Base-by-base conservation (phyloP, 805 yeast genomes). In the Candida coquimbonensis region DNA sequence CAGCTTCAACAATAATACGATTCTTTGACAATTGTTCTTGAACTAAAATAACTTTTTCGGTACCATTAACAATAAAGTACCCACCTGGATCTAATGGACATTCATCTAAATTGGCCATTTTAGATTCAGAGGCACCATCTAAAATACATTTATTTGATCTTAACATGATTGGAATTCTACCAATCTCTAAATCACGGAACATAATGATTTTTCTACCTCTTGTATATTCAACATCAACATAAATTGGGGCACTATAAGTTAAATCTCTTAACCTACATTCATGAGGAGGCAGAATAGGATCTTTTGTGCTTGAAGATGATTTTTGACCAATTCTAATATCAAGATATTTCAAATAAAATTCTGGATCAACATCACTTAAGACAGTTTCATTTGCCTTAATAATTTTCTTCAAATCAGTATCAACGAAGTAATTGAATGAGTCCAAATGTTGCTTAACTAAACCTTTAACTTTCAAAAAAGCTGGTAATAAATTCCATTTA, bases 61-160 rank as follows among this genome's bases (percentile, higher is more conserved):
- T 93, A 64, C 99, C 99, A 62, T 91, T 91, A 42, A 91, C 97
- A 60, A 91, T 87, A 60, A 93, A 93, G 62, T 93, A 93, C 58
- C 99, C 99, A 68, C 99, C 99, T 7, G 99, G 99, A 67, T 93
- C 99, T 42, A 93, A 72, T 0, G 99, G 99, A 66, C 99, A 93
- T 66, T 93, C 99, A 55, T 87, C 83, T 54, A 86, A 72, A 25
- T 69, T 69, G 0, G 99, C 97, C 98, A 93, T 91, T 55, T 80
- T 83, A 29, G 69, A 64, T 58, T 91, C 96, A 42, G 79, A 72
- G 40, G 85, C 80, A 17, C 89, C 95, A 50, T 80, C 80, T 49
- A 93, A 70, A 33, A 87, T 81, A 74, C 99, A 93, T 63, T 89
- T 88, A 62, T 88, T 87, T 25, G 96, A 86, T 56, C 97, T 75